Base-by-base conservation (phyloP, 1,284 basidiomycete genomes). In the Cystobasidium slooffiae region DNA sequence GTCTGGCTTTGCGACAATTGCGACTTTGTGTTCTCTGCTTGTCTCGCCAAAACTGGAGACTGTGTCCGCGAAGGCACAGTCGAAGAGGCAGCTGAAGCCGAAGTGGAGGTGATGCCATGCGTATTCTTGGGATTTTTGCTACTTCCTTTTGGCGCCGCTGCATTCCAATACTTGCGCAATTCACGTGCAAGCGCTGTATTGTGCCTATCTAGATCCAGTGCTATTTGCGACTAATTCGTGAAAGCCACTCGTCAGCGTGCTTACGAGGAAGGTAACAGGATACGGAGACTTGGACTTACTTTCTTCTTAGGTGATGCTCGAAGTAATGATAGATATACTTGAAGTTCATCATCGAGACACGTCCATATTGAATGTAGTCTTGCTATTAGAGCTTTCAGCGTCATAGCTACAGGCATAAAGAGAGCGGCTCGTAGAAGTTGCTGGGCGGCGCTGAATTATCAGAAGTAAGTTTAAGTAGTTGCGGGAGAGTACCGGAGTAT, bases 321-420 rank as follows among this genome's bases (percentile, higher is more conserved):
- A 24, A 66, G 20, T 6, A 66, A 20, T 10, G 41, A 6, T 37
- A 73, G 44, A 18, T 56, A 66, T 14, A 58, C 62, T 46, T 46
- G 31, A 7, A 46, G 20, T 59, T 73, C 70, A 16, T 51, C 70
- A 20, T 73, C 20, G n/a, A 73, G 47, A 20, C 53, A 63, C 3
- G 37, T 43, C 49, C 44, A 73, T 41, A 73, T 62, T 4, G 44
- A 31, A 16, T 66, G 49, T 6, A 73, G n/a, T 7, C 70, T 49
- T 20, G 70, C 70, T 3, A 73, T 49, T 44, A 73, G 14, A n/a
- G 62, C 70, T 47, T 73, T 73, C 49, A 56, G 44, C 18, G 63
- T 59, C 37, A 73, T 49, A 31, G 70, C 63, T 20, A 73, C 52
- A 24, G 70, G 63, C 70, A 73, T 73, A 55, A 73, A 73, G 22